Evolutionary conservation across 192 early-diverging fungal genomes (phyloP).

Genomic region (Coemansia sp.): DNA sequence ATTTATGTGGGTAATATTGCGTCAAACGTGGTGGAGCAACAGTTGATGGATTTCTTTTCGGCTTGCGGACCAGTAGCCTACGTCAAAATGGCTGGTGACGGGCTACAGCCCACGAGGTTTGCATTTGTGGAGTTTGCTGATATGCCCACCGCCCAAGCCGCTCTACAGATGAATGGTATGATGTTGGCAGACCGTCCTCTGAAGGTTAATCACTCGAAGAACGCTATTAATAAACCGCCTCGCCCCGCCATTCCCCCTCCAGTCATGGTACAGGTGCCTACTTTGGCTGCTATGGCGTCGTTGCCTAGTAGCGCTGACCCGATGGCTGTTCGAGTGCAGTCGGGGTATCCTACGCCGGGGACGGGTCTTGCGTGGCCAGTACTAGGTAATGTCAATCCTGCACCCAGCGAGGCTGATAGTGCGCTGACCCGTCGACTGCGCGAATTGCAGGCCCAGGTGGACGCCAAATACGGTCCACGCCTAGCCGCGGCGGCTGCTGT

Average conservation of each 20-base stretch:
- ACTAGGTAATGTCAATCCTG: conserved; percentile 23
- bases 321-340: neutral
- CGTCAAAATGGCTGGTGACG: conserved; percentile 79
- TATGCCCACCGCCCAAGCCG: conserved; percentile 58
- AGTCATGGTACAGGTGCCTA: conserved; percentile 16
- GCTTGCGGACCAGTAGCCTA: conserved; percentile 68
- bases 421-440: conserved; percentile 9
- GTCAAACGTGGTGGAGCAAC: conserved; percentile 58
- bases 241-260: neutral
- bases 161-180: conserved; percentile 67
- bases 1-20: conserved; percentile 78
- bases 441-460: conserved; percentile 22
- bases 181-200: conserved; percentile 65
- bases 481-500: neutral
- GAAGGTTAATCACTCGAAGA: conserved; percentile 79
- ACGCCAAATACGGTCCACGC: conserved; percentile 19
- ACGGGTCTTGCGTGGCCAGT: conserved; percentile 42
- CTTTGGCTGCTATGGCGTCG: conserved; percentile 39
- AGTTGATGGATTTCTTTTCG: conserved; percentile 65
- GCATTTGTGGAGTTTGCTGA: conserved; percentile 82
- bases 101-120: conserved; percentile 66
- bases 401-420: neutral
- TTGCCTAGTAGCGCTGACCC: conserved; percentile 30
- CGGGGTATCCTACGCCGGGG: neutral
- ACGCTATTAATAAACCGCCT: conserved; percentile 71